A percentile compares a stretch with the other conserved stretches of the same genome.
Evolutionary conservation across 805 yeast species (phyloP).

Genomic region (Saturnispora bothae): DNA sequence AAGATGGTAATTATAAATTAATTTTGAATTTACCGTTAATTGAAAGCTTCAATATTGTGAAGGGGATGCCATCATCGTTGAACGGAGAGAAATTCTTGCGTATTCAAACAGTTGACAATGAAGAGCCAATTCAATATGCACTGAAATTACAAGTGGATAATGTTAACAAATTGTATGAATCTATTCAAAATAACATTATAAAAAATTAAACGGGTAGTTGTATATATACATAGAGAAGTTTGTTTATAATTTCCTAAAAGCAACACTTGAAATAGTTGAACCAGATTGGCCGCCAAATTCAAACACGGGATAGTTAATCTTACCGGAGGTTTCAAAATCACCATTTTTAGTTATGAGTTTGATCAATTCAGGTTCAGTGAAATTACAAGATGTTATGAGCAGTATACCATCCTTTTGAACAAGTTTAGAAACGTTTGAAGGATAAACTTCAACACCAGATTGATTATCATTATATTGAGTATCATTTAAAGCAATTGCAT

Average conservation of each 20-base stretch:
- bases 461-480: slow-evolving; percentile 35
- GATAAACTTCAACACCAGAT: slow-evolving; percentile 50
- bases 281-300: slow-evolving; percentile 88
- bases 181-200: slow-evolving; percentile 31
- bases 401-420: slow-evolving; percentile 51
- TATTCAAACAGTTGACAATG: slow-evolving; percentile 53
- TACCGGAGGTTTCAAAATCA: slow-evolving; percentile 49
- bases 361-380: slow-evolving; percentile 70
- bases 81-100: slow-evolving; percentile 77
- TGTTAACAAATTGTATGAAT: slow-evolving; percentile 47
- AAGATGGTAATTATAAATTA: slow-evolving; percentile 75
- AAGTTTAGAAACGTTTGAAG: slow-evolving; percentile 44
- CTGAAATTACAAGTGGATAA: slow-evolving; percentile 55
- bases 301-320: slow-evolving; percentile 68
- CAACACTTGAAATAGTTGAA: slow-evolving; percentile 77
- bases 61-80: slow-evolving; percentile 82
- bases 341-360: slow-evolving; percentile 34
- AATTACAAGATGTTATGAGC: slow-evolving; percentile 85
- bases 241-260: slow-evolving; percentile 39
- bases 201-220: not conserved
- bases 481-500: slow-evolving; percentile 87
- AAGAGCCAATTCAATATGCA: slow-evolving; percentile 74
- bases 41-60: slow-evolving; percentile 48
- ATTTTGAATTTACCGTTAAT: slow-evolving; percentile 66
- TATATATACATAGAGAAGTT: not conserved